Percentiles rank a stretch among this genome's conserved stretches.
phyloP scores from a whole-genome alignment of 2,329 filamentous ascomycete species.

The Fusarium sp. region DNA sequence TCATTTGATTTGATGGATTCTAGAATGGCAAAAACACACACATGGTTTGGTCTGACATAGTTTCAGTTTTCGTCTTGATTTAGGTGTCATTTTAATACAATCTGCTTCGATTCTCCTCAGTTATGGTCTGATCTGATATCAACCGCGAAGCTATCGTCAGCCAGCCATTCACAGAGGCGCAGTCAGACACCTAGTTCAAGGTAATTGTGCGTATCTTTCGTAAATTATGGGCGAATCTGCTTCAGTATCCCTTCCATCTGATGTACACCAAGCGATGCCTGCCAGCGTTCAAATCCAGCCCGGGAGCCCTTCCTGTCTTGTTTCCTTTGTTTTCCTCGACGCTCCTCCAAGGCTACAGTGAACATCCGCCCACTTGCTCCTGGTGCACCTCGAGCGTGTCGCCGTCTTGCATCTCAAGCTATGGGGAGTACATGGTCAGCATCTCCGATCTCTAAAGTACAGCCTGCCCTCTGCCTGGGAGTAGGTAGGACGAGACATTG shows the following conservation, averaged over 20 bases:
- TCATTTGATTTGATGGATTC: slow-evolving; percentile 2
- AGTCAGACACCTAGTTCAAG: background rate
- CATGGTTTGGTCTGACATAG: slow-evolving; percentile 5
- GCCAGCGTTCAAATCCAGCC: slow-evolving; percentile 28
- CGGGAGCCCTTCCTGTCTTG: slow-evolving; percentile 19
- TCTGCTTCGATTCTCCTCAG: background rate
- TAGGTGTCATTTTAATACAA: background rate
- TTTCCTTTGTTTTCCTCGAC: background rate
- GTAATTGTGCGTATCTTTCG: slow-evolving; percentile 47
- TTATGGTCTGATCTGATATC: background rate
- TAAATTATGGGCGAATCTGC: slow-evolving; percentile 40
- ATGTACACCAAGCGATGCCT: slow-evolving; percentile 37
- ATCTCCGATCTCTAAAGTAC: background rate
- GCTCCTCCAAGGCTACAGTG: slow-evolving; percentile 9
- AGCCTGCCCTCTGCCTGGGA: background rate
- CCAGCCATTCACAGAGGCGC: background rate
- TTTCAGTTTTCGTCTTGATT: background rate
- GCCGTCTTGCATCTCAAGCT: slow-evolving; percentile 97
- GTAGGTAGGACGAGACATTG: background rate
- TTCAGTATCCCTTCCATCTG: slow-evolving; percentile 31
- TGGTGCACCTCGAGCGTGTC: slow-evolving; percentile 98
- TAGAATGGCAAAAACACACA: slow-evolving; percentile 24
- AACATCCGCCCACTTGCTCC: slow-evolving; percentile 87
- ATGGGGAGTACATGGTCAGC: slow-evolving; percentile 24
- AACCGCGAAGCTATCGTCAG: background rate